These are phyloP conservation scores for Colletotrichum liaoningense DNA, from an alignment of 2,329 filamentous ascomycete genomes.

Conservation along the genomic window DNA sequence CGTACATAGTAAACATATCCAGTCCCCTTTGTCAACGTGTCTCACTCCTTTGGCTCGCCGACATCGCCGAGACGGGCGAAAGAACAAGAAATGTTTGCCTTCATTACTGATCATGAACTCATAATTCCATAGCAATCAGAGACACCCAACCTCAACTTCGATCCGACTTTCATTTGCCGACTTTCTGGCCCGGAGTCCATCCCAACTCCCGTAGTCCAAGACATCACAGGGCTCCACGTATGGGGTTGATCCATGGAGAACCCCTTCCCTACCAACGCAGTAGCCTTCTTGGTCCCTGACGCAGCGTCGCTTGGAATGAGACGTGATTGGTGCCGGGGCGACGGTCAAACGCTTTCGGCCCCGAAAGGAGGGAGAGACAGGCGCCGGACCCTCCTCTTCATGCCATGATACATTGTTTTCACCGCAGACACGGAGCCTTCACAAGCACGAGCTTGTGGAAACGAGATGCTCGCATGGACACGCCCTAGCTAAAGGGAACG, in stretches of 20 bases:
- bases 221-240: neutral
- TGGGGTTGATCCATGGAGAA: no score
- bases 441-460: neutral
- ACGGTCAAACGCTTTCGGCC: slow-evolving; percentile 13
- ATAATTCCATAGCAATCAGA: neutral
- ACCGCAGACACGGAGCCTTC: no score
- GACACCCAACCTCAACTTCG: slow-evolving; percentile 3
- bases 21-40: slow-evolving; percentile 1
- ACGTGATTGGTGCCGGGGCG: neutral
- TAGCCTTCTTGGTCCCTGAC: neutral
- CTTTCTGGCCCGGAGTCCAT: slow-evolving; percentile 12
- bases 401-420: neutral
- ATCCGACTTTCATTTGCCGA: slow-evolving; percentile 25
- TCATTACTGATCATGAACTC: neutral
- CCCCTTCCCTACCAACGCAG: neutral
- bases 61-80: neutral
- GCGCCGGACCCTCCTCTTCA: neutral
- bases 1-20: neutral
- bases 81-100: neutral
- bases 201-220: slow-evolving; percentile 3
- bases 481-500: no score
- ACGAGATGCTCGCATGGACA: neutral
- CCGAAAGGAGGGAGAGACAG: neutral
- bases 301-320: neutral
- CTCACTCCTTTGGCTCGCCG: neutral